A percentile compares a stretch with the other conserved stretches of the same genome.
Conservation (phyloP, 169 alveolate genomes). For the Eimeria falciformis region DNA sequence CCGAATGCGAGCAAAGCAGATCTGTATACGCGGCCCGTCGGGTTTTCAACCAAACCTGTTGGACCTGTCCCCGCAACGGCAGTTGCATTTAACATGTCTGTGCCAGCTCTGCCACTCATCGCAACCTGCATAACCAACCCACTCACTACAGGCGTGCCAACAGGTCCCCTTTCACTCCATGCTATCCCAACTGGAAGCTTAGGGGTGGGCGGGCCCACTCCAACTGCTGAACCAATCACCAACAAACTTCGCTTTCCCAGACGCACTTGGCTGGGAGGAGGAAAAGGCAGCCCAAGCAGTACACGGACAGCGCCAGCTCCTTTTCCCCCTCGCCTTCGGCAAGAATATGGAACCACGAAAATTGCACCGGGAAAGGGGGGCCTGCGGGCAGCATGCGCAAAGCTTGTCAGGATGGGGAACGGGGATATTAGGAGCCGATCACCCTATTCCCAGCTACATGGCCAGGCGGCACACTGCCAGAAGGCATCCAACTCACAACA, state of each 20-base stretch:
- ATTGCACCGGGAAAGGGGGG: constrained; percentile 58
- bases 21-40: constrained; percentile 72
- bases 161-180: constrained; percentile 3
- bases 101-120: constrained; percentile 38
- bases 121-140: constrained; percentile 7
- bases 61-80: constrained; percentile 46
- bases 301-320: background rate
- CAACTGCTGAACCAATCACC: background rate
- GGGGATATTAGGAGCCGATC: background rate
- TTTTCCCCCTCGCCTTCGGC: background rate
- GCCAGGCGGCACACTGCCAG: background rate
- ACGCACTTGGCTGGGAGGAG: constrained; percentile 26
- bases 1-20: constrained; percentile 78
- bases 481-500: background rate
- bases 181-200: constrained; percentile 3
- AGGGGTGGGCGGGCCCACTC: constrained; percentile 18
- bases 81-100: constrained; percentile 25
- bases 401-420: constrained; percentile 21
- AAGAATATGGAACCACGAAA: background rate
- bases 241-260: constrained; percentile 10
- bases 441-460: background rate
- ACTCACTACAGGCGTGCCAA: background rate
- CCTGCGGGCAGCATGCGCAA: constrained; percentile 63
- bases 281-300: constrained; percentile 20
- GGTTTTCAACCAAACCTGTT: background rate